Percentiles rank a stretch among this genome's conserved stretches.
Conservation (phyloP, 192 early-diverging fungal genomes). For the Kappamyces sp. region DNA sequence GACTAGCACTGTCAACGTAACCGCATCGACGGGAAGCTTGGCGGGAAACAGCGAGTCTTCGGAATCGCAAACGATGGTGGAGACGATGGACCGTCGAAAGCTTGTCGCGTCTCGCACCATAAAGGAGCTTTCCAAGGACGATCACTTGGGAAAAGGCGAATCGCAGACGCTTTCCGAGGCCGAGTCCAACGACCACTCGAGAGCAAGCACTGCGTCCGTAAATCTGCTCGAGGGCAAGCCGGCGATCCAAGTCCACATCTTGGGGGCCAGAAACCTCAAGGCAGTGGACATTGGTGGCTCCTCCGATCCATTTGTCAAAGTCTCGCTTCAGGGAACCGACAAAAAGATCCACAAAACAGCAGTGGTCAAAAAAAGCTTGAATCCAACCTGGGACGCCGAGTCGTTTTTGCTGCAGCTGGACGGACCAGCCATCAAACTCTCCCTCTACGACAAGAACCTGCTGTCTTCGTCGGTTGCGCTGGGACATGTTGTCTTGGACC, state of each 20-base stretch:
- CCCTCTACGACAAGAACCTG: conserved; percentile 66
- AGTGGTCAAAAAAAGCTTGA: conserved; percentile 62
- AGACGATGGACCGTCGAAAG: too few species aligned
- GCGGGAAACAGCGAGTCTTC: too few species aligned
- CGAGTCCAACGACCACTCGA: too few species aligned
- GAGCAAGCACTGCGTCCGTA: conserved; percentile 1
- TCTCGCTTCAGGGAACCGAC: conserved; percentile 30
- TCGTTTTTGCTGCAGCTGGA: conserved; percentile 17
- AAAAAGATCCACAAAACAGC: conserved; percentile 63
- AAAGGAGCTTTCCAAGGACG: too few species aligned
- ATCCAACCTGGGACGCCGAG: conserved; percentile 57
- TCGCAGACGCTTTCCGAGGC: too few species aligned
- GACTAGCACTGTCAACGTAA: too few species aligned
- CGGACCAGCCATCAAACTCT: conserved; percentile 43
- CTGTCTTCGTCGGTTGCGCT: conserved; percentile 56
- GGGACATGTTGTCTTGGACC: conserved; percentile 51
- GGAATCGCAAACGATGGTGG: too few species aligned
- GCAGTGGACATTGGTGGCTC: conserved; percentile 54
- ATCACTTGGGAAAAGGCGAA: too few species aligned
- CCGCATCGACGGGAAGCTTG: too few species aligned
- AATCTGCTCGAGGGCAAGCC: neutral
- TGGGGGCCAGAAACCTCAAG: conserved; percentile 45
- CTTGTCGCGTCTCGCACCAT: too few species aligned
- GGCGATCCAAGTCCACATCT: conserved; percentile 27
- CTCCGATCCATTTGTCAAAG: conserved; percentile 67